Conservation (phyloP, 352 stramenopile species). For the Globisporangium megalacanthum region DNA sequence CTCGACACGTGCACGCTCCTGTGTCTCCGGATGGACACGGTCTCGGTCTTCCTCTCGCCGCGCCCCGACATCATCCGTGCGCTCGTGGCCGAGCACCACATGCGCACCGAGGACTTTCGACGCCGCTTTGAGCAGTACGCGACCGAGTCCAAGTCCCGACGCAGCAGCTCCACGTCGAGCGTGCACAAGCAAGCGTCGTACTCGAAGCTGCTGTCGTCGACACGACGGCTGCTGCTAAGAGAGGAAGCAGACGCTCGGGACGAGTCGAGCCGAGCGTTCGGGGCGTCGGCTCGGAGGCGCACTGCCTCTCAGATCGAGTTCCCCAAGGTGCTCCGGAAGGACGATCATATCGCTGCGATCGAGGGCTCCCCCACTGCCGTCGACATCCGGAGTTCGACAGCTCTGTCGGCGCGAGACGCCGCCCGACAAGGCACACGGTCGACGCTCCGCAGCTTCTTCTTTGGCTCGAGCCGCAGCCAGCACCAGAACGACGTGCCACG, state of each 20-base stretch:
- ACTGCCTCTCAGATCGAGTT: constrained; percentile 28
- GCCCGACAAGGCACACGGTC: not conserved
- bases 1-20: constrained; percentile 53
- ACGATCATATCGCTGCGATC: not conserved
- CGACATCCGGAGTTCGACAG: constrained; percentile 2
- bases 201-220: constrained; percentile 1
- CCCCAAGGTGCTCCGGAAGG: constrained; percentile 35
- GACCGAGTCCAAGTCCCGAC: not conserved
- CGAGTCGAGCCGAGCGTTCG: not conserved
- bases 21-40: constrained; percentile 48
- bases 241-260: not conserved
- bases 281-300: not conserved
- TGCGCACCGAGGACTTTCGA: constrained; percentile 36
- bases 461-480: not conserved
- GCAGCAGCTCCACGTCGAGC: not conserved
- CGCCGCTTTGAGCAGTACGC: constrained; percentile 30
- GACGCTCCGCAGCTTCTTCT: constrained; percentile 7
- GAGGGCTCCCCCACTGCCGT: not conserved
- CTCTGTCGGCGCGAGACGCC: not conserved
- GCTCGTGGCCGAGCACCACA: constrained; percentile 38
- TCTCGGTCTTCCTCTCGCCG: constrained; percentile 54
- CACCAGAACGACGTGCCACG: not conserved
- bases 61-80: constrained; percentile 41
- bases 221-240: not conserved
- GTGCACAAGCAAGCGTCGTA: constrained; percentile 8